These are phyloP conservation scores for Hordeum marinum DNA, from an alignment of 176 grass and related monocot species.

Conservation along the genomic window DNA sequence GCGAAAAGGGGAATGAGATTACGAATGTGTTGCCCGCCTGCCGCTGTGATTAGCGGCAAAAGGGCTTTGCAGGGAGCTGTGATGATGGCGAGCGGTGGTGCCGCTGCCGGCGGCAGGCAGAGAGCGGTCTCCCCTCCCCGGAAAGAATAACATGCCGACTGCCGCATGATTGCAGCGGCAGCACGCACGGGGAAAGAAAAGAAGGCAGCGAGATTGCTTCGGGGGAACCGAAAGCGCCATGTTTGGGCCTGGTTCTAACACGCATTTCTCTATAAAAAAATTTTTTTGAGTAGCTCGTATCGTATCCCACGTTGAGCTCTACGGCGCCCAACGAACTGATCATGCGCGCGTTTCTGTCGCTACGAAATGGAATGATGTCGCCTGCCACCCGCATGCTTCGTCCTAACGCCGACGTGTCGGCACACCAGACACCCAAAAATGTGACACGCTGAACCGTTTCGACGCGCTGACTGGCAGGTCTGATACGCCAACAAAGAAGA, in stretches of 20 bases:
- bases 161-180: constrained; percentile 20
- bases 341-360: not conserved
- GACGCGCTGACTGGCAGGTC: no score
- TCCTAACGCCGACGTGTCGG: not conserved
- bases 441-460: no score
- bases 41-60: not conserved
- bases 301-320: not conserved
- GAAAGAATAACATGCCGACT: constrained; percentile 25
- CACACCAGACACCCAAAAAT: not conserved
- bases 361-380: not conserved
- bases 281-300: no score
- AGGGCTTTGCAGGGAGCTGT: not conserved
- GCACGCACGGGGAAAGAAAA: not conserved
- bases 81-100: not conserved
- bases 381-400: not conserved
- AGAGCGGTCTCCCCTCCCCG: not conserved
- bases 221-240: not conserved
- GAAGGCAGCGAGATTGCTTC: constrained; percentile 11
- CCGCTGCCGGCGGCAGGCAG: not conserved
- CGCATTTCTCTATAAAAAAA: not conserved
- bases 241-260: not conserved
- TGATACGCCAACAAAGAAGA: no score
- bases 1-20: no score
- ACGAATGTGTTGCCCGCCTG: not conserved
- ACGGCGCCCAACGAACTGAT: not conserved